Evolutionary conservation across 2,329 filamentous ascomycete genomes (phyloP), one percentile per base, ranked within the genome.

Genomic region (Ophiostoma triangulosporum): DNA sequence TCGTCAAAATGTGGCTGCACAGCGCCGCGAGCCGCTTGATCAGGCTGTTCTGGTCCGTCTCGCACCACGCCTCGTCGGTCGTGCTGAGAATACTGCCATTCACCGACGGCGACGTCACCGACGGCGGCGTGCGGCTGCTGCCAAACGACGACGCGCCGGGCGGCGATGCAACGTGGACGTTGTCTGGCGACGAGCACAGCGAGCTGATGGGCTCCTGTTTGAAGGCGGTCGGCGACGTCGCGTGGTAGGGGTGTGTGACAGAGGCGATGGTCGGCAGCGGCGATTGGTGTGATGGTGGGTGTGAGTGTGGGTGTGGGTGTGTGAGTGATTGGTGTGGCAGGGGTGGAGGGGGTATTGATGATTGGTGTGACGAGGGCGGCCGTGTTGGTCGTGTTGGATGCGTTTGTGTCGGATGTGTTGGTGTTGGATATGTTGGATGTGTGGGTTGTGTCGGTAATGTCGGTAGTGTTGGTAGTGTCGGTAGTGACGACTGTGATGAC

Each of bases 41-140:
- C 3, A 59, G 57, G 27, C 56, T 57, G 53, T 59, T 57, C 38
- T 59, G 54, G 50, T 59, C 56, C 9, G 54, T 53, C 29, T 54
- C 55, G 31, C 43, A 52, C 52, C 55, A 56, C 6, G 55, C 31
- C 15, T 55, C 54, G 50, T 17, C 17, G 45, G 12, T 4, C 22
- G 29, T 15, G 17, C 29, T 27, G 40, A 11, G 29, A 31, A 46
- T 40, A 17, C 32, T 24, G 38, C 20, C 31, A 31, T 14, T 52
- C 3, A 31, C 15, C 1, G 29, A 24, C 6, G 50, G 24, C 50
- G 50, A 43, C 26, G 33, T 26, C 20, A 33, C 46, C 1, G 46
- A 49, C 27, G 27, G 29, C 35, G 35, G 52, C 17, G 17, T 33
- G 40, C 48, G 43, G 43, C 43, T 29, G 43, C 43, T 46, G 26